Evolutionary conservation across 345 rosid genomes (phyloP), one percentile per base, ranked within the genome.

Genomic region (Toxicodendron radicans): DNA sequence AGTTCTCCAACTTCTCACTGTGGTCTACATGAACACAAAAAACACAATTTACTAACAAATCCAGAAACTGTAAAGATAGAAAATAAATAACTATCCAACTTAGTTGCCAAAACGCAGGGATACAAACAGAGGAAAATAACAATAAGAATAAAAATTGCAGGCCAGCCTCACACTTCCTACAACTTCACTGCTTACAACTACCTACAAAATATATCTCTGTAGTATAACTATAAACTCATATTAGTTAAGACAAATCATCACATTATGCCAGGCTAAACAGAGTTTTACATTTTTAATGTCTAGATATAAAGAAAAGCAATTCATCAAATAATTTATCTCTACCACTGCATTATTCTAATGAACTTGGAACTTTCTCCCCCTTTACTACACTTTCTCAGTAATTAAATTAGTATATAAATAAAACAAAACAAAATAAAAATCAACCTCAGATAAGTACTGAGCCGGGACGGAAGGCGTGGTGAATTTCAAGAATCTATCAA

Each of bases 1-100:
- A 13, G 76, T 83, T 68, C 86, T 86, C 95, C 92, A 83, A 32
- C 81, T 85, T 72, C 79, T 83, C 62, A 71, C 67, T 27, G 80
- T 82, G 53, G 75, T 86, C 90, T 88, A 64, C 35, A 70, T 79
- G 52, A 62, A 23, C 64, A 69, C 46, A 53, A 6, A 71, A 73
- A 84, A 74, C 41, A 24, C 58, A 74, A 68, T 35, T 68, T 21
- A 58, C 41, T 76, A 51, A 53, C n/a, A 51, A 69, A 51, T n/a
- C 27, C n/a, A 10, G 14, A 32, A 61, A 71, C 54, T n/a, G 9
- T n/a, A 43, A 35, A 45, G 21, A 27, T 7, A 54, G 58, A 43
- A 46, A 54, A 41, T 7, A 2, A 41, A 24, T 14, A 43, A 12
- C 7, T n/a, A 56, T 16, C 5, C 11, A 7, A 11, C 16, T 27